A percentile compares a stretch with the other conserved stretches of the same genome.
Evolutionary conservation across 257 asterid species (phyloP).

Genomic region (Solanum sejunctum): DNA sequence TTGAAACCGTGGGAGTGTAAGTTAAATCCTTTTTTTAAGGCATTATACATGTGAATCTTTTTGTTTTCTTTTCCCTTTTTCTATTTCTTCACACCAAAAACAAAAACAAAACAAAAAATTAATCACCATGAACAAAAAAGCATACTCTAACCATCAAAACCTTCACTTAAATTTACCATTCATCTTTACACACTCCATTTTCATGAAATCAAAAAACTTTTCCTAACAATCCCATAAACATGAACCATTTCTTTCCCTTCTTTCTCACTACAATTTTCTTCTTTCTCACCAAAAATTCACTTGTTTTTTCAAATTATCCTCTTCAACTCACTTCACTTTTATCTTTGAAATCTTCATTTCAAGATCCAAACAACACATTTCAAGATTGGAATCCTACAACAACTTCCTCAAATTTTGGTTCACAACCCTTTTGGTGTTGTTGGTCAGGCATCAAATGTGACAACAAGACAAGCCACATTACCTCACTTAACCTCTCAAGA

Average conservation of each 20-base stretch:
- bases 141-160: constrained; percentile 34
- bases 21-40: not conserved
- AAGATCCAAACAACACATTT: constrained; percentile 54
- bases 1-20: not conserved
- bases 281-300: not conserved
- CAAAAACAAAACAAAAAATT: constrained; percentile 35
- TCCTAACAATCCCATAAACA: constrained; percentile 4
- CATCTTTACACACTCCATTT: not conserved
- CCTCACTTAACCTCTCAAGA: constrained; percentile 48
- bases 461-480: constrained; percentile 25
- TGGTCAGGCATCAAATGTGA: constrained; percentile 79
- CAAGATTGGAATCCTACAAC: constrained; percentile 50
- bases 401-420: constrained; percentile 15
- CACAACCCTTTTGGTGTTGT: constrained; percentile 52
- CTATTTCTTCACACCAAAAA: constrained; percentile 33
- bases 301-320: constrained; percentile 18
- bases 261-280: constrained; percentile 3
- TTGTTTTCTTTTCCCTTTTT: not conserved
- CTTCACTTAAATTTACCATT: constrained; percentile 55
- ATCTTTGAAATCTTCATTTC: constrained; percentile 48
- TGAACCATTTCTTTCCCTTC: not conserved
- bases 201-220: not conserved
- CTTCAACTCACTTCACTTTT: constrained; percentile 42
- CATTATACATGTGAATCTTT: not conserved
- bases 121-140: constrained; percentile 60